Evolutionary conservation across 2,329 filamentous ascomycete species (phyloP).

Genomic region (Triangularia setosa): DNA sequence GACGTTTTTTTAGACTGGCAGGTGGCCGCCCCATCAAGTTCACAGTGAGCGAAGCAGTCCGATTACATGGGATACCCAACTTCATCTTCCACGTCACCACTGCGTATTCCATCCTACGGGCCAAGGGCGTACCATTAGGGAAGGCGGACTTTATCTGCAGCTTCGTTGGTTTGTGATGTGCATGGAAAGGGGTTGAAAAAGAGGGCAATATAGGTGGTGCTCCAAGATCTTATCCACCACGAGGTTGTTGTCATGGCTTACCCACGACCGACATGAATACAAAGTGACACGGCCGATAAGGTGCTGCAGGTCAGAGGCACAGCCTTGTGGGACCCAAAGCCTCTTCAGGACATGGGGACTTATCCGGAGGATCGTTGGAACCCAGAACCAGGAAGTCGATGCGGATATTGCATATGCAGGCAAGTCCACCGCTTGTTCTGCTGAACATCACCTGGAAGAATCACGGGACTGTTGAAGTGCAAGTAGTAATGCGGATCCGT

Average conservation of each 20-base stretch:
- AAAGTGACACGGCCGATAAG: not conserved
- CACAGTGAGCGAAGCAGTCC: not conserved
- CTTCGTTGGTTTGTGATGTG: not conserved
- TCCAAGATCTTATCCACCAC: not conserved
- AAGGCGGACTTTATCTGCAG: not conserved
- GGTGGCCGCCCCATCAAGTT: not conserved
- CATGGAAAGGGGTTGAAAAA: not conserved
- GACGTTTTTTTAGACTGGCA: not conserved
- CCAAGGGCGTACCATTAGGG: not conserved
- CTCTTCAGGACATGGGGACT: not conserved
- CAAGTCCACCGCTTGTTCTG: not conserved
- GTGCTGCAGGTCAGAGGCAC: not conserved
- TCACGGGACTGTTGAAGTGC: not conserved
- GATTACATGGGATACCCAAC: constrained; percentile 3
- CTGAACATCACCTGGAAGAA: not conserved
- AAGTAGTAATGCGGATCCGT: not conserved
- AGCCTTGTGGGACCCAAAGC: not conserved
- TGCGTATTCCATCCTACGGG: not conserved
- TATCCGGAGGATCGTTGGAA: not conserved
- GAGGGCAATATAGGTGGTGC: not conserved
- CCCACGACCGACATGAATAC: not conserved
- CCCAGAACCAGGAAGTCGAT: not conserved
- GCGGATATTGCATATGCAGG: not conserved
- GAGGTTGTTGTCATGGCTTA: not conserved
- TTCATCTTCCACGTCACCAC: constrained; percentile 4